These are phyloP conservation scores for Parsonsia alboflavescens DNA, from an alignment of 257 asterid species.

Conservation along the genomic window DNA sequence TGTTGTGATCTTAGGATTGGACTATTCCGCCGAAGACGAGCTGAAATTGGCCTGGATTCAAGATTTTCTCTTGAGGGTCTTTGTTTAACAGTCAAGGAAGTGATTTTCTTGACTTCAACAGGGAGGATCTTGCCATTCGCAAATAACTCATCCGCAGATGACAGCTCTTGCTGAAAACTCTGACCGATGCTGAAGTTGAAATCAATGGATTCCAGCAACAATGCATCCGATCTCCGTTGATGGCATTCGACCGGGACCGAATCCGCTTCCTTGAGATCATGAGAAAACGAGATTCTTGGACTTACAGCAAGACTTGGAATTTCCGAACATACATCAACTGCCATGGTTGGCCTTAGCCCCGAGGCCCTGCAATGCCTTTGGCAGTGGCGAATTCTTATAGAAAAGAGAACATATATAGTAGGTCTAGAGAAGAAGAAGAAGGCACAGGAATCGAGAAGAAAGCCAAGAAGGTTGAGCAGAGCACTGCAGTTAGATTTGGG, in stretches of 20 bases:
- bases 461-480: constrained; percentile 1
- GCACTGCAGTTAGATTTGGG: constrained; percentile 19
- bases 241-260: constrained; percentile 35
- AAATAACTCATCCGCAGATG: constrained; percentile 82
- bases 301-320: constrained; percentile 36
- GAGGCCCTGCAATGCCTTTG: not conserved
- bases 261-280: constrained; percentile 54
- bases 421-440: not conserved
- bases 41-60: constrained; percentile 19
- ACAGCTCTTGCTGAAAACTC: constrained; percentile 27
- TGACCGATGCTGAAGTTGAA: constrained; percentile 51
- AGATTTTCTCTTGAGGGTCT: constrained; percentile 9
- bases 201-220: constrained; percentile 49
- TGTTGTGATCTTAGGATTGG: not conserved
- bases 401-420: constrained; percentile 9
- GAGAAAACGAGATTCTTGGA: constrained; percentile 78
- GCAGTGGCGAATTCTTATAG: not conserved
- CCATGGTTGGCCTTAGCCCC: constrained; percentile 33
- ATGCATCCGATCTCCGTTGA: constrained; percentile 30
- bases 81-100: not conserved
- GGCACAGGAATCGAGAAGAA: constrained; percentile 15
- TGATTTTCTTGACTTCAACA: constrained; percentile 37
- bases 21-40: not conserved
- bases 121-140: constrained; percentile 83
- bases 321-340: constrained; percentile 61